These are phyloP conservation scores for Talaromyces sp. DNA, from an alignment of 2,329 filamentous ascomycete genomes.

Conservation along the genomic window DNA sequence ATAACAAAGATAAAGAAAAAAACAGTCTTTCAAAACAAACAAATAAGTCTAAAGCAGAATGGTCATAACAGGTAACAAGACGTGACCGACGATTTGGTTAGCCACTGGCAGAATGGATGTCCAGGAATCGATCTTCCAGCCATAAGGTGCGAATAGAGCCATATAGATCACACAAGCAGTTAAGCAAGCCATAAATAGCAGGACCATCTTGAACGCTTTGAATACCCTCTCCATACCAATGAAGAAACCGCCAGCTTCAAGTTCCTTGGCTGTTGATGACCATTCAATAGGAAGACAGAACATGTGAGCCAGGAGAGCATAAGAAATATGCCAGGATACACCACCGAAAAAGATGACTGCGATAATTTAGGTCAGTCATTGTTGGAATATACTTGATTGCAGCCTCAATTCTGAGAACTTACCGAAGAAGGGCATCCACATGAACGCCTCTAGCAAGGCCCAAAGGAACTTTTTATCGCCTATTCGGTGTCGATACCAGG, in stretches of 20 bases:
- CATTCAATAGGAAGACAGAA: constrained; percentile 82
- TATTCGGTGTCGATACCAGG: constrained; percentile 62
- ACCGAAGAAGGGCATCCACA: constrained; percentile 57
- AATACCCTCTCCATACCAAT: constrained; percentile 76
- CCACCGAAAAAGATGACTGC: constrained; percentile 75
- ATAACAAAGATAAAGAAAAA: not conserved
- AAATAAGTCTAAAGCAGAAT: constrained; percentile 11
- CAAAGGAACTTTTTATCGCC: constrained; percentile 52
- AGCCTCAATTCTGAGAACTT: not conserved
- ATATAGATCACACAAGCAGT: constrained; percentile 13
- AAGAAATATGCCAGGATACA: constrained; percentile 65
- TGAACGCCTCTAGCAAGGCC: constrained; percentile 56
- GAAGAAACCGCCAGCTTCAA: constrained; percentile 73
- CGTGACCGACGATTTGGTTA: constrained; percentile 18
- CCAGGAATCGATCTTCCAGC: constrained; percentile 15
- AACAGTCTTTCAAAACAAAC: not conserved
- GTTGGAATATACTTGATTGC: not conserved
- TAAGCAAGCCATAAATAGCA: constrained; percentile 17
- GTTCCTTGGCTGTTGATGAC: constrained; percentile 79
- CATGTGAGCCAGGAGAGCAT: constrained; percentile 77
- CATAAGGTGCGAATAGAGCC: constrained; percentile 11
- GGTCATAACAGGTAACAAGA: constrained; percentile 14
- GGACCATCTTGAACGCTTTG: constrained; percentile 66
- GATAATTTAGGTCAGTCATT: not conserved
- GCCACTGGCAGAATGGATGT: constrained; percentile 16